phyloP scores from a whole-genome alignment of 495 filamentous ascomycete genomes.

The Penicillium mononematosum region DNA sequence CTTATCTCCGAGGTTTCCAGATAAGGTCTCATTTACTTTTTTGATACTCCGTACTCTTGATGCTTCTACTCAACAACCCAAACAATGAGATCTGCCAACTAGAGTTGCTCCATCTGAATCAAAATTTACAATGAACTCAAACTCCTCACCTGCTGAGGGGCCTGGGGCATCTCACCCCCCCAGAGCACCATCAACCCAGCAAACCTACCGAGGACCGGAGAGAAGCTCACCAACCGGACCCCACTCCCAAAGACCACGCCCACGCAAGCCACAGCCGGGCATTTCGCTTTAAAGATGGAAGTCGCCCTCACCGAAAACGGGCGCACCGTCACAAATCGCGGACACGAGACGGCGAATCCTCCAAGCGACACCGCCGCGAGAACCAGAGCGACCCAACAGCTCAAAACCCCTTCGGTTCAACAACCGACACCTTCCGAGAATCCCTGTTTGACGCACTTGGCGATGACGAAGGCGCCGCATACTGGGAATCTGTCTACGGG shows the following conservation, averaged over 20 bases:
- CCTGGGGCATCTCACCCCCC: not conserved
- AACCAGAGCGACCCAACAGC: slow-evolving; percentile 23
- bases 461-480: slow-evolving; percentile 93
- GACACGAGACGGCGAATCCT: slow-evolving; percentile 5
- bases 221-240: not conserved
- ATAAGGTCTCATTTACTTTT: not conserved
- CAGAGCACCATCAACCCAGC: not conserved
- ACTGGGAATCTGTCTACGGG: slow-evolving; percentile 93
- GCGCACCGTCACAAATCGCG: slow-evolving; percentile 16
- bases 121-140: not conserved
- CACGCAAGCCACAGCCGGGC: not conserved
- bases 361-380: slow-evolving; percentile 15
- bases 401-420: slow-evolving; percentile 39
- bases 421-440: slow-evolving; percentile 79
- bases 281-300: slow-evolving; percentile 6
- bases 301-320: slow-evolving; percentile 27
- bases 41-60: not conserved
- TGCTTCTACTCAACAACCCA: not conserved
- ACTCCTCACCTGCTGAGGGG: not conserved
- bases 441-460: slow-evolving; percentile 99
- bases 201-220: not conserved
- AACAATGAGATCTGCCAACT: not conserved
- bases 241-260: not conserved
- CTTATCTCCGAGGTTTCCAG: not conserved
- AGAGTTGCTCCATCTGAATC: not conserved